A percentile compares a stretch with the other conserved stretches of the same genome.
phyloP scores from a whole-genome alignment of 1,284 basidiomycete species.

The Pseudozyma pruni region DNA sequence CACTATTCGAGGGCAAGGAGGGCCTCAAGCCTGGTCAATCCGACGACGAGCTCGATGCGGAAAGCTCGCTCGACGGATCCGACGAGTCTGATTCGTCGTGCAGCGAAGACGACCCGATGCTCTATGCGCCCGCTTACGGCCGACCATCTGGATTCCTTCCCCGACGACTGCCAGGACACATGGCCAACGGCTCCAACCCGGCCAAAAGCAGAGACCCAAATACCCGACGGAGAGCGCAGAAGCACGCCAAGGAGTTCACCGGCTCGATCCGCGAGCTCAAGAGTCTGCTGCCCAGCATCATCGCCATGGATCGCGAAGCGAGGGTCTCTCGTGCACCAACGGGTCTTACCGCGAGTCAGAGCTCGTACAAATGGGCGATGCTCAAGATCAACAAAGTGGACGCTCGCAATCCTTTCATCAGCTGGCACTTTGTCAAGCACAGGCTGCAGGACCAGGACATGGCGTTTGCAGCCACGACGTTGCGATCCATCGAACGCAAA shows the following conservation, averaged over 20 bases:
- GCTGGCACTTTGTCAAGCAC: conserved; percentile 56
- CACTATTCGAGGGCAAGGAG: conserved; percentile 4
- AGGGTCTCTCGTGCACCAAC: conserved; percentile 15
- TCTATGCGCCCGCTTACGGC: conserved; percentile 29
- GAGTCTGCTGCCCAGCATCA: conserved; percentile 53
- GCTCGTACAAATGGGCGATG: conserved; percentile 45
- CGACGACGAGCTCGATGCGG: conserved; percentile 27
- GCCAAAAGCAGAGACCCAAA: conserved; percentile 17
- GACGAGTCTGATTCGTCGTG: conserved; percentile 34
- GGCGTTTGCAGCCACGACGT: conserved; percentile 42
- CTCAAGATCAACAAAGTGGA: conserved; percentile 52
- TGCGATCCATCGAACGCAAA: conserved; percentile 54
- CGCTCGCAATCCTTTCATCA: conserved; percentile 63
- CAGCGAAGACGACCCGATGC: conserved; percentile 44
- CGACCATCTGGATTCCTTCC: conserved; percentile 46
- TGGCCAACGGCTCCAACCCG: conserved; percentile 41
- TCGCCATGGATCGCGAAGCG: conserved; percentile 49
- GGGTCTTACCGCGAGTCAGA: conserved; percentile 25
- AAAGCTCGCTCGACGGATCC: conserved; percentile 25
- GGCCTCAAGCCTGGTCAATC: conserved; percentile 24
- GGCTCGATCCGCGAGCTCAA: conserved; percentile 59
- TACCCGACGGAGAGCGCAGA: conserved; percentile 16
- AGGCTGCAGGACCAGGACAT: conserved; percentile 58
- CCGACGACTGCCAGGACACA: conserved; percentile 41
- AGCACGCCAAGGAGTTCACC: conserved; percentile 53